Evolutionary conservation across 108 stramenopile species (phyloP).

Genomic region (Nitzschia palea): DNA sequence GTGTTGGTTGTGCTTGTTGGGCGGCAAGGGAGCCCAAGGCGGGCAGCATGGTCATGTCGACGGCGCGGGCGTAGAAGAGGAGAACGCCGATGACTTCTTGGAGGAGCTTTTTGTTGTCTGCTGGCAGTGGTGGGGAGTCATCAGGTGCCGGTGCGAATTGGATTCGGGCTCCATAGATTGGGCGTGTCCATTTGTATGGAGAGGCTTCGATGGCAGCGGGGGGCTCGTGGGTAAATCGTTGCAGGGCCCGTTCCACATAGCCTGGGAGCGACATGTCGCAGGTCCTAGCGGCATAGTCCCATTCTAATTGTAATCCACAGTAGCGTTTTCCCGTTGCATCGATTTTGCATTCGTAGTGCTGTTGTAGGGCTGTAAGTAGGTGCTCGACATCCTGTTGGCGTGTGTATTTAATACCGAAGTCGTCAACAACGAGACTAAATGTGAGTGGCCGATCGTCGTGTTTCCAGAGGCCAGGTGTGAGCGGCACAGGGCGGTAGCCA

Average conservation of each 20-base stretch:
- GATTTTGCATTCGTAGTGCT: conserved; percentile 1
- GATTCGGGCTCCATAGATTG: background rate
- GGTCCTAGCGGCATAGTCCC: conserved; percentile 42
- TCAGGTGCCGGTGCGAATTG: background rate
- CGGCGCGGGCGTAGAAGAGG: conserved; percentile 42
- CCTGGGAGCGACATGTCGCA: conserved; percentile 42
- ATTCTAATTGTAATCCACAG: conserved; percentile 38
- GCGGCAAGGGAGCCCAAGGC: too few relatives aligned
- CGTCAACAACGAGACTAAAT: conserved; percentile 51
- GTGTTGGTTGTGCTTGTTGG: too few relatives aligned
- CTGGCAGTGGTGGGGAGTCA: conserved; percentile 3
- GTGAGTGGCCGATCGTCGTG: conserved; percentile 23
- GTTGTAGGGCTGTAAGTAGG: conserved; percentile 16
- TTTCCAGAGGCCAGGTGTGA: conserved; percentile 42
- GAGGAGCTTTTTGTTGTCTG: too few relatives aligned
- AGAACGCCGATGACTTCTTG: conserved; percentile 48
- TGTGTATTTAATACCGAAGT: too few relatives aligned
- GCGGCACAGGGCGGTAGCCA: conserved; percentile 26
- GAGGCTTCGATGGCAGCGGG: conserved; percentile 37
- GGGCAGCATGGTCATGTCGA: too few relatives aligned
- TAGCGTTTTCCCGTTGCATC: conserved; percentile 31
- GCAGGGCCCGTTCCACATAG: conserved; percentile 33
- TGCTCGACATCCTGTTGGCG: conserved; percentile 34
- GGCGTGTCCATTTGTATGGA: conserved; percentile 3
- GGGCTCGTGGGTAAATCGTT: conserved; percentile 24